Evolutionary conservation across 2,329 filamentous ascomycete genomes (phyloP).

Genomic region (Aspergillus persii): DNA sequence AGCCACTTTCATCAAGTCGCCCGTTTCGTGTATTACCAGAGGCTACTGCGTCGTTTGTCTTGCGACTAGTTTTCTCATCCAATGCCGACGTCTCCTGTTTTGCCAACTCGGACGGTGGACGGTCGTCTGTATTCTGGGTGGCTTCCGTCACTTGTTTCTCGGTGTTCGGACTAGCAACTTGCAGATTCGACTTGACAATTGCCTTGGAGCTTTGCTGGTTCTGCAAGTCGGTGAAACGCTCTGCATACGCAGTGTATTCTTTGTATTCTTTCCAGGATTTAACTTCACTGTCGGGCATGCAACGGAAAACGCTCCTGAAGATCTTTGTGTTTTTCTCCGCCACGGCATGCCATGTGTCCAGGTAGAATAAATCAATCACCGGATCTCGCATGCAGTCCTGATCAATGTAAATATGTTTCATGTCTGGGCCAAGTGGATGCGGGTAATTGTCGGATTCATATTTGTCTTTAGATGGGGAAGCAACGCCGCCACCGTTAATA

Average conservation of each 20-base stretch:
- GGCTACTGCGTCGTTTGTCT: conserved; percentile 27
- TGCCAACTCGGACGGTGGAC: conserved; percentile 29
- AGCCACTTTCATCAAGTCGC: conserved; percentile 24
- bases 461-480: conserved; percentile 39
- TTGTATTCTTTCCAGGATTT: conserved; percentile 91
- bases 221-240: conserved; percentile 70
- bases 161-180: conserved; percentile 25
- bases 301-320: conserved; percentile 89
- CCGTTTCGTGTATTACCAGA: conserved; percentile 23
- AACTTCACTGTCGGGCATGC: conserved; percentile 94
- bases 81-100: conserved; percentile 32
- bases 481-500: conserved; percentile 74
- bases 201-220: conserved; percentile 52
- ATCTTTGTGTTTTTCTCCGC: conserved; percentile 95
- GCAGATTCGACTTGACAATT: conserved; percentile 33
- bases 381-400: conserved; percentile 96
- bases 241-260: conserved; percentile 73
- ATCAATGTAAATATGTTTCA: conserved; percentile 70
- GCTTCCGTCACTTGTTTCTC: conserved; percentile 35
- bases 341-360: conserved; percentile 82
- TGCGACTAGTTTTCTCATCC: conserved; percentile 46
- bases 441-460: conserved; percentile 51
- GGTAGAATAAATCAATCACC: conserved; percentile 74
- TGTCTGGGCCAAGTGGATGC: conserved; percentile 58
- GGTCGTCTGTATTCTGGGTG: conserved; percentile 32